Conservation (phyloP, 768 basidiomycete species). For the Pholiota molesta region DNA sequence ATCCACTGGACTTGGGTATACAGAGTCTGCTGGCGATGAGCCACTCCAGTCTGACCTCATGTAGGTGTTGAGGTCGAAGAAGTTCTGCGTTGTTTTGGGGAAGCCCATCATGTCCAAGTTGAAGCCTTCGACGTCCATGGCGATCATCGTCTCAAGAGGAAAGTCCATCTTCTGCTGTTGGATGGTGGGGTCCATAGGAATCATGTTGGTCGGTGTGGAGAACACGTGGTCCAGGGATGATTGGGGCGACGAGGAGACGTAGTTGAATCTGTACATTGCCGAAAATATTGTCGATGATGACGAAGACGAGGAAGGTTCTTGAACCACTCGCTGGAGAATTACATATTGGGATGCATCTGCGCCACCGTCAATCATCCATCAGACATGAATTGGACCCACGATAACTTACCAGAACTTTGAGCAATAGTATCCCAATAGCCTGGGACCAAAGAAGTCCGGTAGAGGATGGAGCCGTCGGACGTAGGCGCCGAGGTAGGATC, state of each 20-base stretch:
- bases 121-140: conserved; percentile 22
- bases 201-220: conserved; percentile 7
- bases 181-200: conserved; percentile 11
- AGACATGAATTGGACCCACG: background rate
- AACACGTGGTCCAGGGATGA: conserved; percentile 11
- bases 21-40: conserved; percentile 20
- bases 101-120: conserved; percentile 18
- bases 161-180: conserved; percentile 18
- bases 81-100: conserved; percentile 11
- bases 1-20: conserved; percentile 26
- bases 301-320: conserved; percentile 32
- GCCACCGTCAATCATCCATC: conserved; percentile 12
- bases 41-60: conserved; percentile 24
- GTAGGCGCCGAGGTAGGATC: conserved; percentile 26
- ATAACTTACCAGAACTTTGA: conserved; percentile 51
- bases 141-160: conserved; percentile 21
- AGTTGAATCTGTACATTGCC: conserved; percentile 61
- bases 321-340: conserved; percentile 65
- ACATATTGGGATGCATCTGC: conserved; percentile 69
- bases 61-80: conserved; percentile 16
- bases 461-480: conserved; percentile 44
- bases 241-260: conserved; percentile 24
- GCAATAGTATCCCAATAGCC: conserved; percentile 66
- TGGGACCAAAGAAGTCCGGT: conserved; percentile 64
- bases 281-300: conserved; percentile 47